Evolutionary conservation across 495 filamentous ascomycete species (phyloP), one percentile per base, ranked within the genome.

Genomic region (Talaromyces ruber): DNA sequence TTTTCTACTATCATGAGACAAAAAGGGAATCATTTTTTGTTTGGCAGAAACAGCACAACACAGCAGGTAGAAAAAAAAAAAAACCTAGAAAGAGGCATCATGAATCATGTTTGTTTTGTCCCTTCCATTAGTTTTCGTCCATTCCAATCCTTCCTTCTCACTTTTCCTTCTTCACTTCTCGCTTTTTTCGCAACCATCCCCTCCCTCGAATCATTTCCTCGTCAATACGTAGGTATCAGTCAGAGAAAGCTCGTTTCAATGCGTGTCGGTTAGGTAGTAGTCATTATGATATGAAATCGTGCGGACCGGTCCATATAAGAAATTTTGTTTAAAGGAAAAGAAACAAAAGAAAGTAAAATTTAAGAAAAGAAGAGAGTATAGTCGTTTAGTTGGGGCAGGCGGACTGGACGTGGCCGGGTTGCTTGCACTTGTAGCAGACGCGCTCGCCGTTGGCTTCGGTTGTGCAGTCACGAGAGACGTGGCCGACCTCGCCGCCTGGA

Each of bases 371-470:
- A 37, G 25, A 32, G 55, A 58, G 21, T 21, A n/a, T n/a, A 14
- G 55, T 34, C 51, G 64, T 62, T 74, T 81, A 87, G 75, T 90
- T 91, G 62, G 92, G 88, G 86, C 94, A 98, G 66, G 87, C 83
- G 62, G 91, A 83, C 84, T 97, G 94, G 70, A 98, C 86, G 80
- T 98, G 94, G 68, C 94, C 94, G 62, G 92, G 87, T 79, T 97
- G 90, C 84, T 97, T 95, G 91, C 94, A 98, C 79, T 93, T 94
- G 82, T 98, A 98, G 86, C 94, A 98, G 70, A 93, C 92, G 68
- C 95, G 91, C 83, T 98, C 94, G 70, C 85, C 85, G 63, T 84
- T 83, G 55, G 88, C 86, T 76, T 96, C 93, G 66, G 92, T 89
- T 60, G 92, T 90, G 83, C 94, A 98, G 71, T 98, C 94, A 60